Conservation (phyloP, 257 asterid species). For the Solanum chmielewskii region DNA sequence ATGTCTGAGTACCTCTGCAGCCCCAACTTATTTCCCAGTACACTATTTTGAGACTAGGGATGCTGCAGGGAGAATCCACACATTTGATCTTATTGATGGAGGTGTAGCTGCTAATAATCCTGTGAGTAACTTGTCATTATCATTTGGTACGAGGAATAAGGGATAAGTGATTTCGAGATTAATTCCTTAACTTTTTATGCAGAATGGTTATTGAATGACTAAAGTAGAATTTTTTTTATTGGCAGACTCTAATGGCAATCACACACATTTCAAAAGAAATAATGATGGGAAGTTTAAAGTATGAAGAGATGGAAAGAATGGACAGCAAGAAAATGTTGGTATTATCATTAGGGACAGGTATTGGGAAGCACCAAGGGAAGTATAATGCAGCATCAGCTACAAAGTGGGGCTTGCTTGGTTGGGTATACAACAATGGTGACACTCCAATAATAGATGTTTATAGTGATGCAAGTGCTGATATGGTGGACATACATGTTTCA, state of each 20-base stretch:
- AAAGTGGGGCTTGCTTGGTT: conserved; percentile 38
- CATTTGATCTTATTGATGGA: conserved; percentile 51
- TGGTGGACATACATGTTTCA: conserved; percentile 56
- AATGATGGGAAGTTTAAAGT: conserved; percentile 22
- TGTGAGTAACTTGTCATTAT: conserved; percentile 10
- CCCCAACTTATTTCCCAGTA: conserved; percentile 56
- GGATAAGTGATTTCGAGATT: neutral
- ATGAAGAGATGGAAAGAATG: conserved; percentile 34
- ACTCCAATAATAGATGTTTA: conserved; percentile 25
- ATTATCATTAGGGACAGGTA: conserved; percentile 44
- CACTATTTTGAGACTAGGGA: conserved; percentile 42
- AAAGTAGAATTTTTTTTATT: too few relatives aligned
- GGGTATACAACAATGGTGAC: conserved; percentile 35
- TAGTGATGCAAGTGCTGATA: conserved; percentile 36
- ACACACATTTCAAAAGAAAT: conserved; percentile 47
- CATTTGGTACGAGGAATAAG: neutral
- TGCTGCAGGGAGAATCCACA: conserved; percentile 8
- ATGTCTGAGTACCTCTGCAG: conserved; percentile 56
- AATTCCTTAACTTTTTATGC: too few relatives aligned
- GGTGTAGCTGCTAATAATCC: conserved; percentile 66
- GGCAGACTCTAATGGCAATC: conserved; percentile 53
- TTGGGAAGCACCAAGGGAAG: conserved; percentile 22
- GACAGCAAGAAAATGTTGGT: conserved; percentile 40
- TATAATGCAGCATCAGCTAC: conserved; percentile 28
- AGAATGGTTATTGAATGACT: neutral